Percentiles rank a stretch among this genome's conserved stretches.
Conservation (phyloP, 2,329 filamentous ascomycete genomes). For the Stachybotrys echinatus region DNA sequence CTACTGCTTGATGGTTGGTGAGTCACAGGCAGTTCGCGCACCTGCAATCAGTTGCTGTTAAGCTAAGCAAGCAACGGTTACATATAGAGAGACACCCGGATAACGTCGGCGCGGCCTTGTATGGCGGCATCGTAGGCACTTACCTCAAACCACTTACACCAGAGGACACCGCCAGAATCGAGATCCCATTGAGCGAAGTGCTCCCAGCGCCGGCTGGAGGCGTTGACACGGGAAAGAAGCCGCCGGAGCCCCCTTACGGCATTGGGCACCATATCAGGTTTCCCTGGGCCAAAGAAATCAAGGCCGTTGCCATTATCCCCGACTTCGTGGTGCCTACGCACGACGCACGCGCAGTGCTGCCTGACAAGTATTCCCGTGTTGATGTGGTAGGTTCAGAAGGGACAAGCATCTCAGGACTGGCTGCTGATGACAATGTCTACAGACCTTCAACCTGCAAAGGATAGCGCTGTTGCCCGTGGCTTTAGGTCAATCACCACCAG, state of each 20-base stretch:
- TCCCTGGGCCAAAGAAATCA: conserved; percentile 89
- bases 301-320: conserved; percentile 93
- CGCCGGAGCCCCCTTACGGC: conserved; percentile 82
- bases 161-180: conserved; percentile 82
- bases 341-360: conserved; percentile 80
- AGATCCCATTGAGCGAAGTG: conserved; percentile 93
- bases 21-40: conserved; percentile 11
- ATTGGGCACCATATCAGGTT: conserved; percentile 98
- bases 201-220: conserved; percentile 86
- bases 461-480: conserved; percentile 88
- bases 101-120: conserved; percentile 91
- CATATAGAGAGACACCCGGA: conserved; percentile 75
- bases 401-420: background rate
- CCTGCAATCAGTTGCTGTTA: no score
- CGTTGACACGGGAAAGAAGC: conserved; percentile 79
- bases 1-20: conserved; percentile 94
- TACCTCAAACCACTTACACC: conserved; percentile 90
- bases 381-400: conserved; percentile 65
- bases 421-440: conserved; percentile 10
- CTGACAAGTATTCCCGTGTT: conserved; percentile 68
- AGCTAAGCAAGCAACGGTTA: background rate
- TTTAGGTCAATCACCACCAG: conserved; percentile 81
- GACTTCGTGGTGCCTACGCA: conserved; percentile 95
- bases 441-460: conserved; percentile 89
- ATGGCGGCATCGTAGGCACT: conserved; percentile 93